phyloP scores from a whole-genome alignment of 179 eudicot genomes.

The Spergularia azorica region DNA sequence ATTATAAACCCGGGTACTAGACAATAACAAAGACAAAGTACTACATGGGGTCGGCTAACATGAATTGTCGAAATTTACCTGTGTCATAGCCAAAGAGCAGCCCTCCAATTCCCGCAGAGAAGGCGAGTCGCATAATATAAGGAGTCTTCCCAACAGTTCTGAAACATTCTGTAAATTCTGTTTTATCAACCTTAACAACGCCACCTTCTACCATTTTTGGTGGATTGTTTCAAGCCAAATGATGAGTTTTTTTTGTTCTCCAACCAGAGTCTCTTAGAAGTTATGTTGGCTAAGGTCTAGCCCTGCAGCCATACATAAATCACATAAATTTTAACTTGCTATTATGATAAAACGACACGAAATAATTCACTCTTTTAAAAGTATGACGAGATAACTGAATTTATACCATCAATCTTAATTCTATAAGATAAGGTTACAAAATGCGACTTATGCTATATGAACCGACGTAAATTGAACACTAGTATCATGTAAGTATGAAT shows the following conservation, averaged over 20 bases:
- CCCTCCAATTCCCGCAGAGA: conserved; percentile 87
- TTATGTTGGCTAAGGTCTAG: neutral
- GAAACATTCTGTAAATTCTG: conserved; percentile 74
- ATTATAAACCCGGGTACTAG: neutral
- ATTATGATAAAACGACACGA: too few species aligned
- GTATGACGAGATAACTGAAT: too few species aligned
- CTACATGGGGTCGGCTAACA: too few species aligned
- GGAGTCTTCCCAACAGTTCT: conserved; percentile 48
- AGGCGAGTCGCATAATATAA: conserved; percentile 73
- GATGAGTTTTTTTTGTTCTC: too few species aligned
- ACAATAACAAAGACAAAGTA: neutral
- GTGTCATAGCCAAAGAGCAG: conserved; percentile 91
- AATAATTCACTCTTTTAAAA: too few species aligned
- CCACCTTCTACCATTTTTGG: conserved; percentile 66
- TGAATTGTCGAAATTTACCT: conserved; percentile 35
- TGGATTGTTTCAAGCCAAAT: neutral
- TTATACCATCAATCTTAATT: too few species aligned
- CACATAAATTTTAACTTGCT: too few species aligned
- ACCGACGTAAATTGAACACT: too few species aligned
- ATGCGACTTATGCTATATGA: too few species aligned
- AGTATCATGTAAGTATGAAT: neutral
- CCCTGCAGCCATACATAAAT: neutral
- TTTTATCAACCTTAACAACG: conserved; percentile 40
- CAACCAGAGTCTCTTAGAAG: neutral
- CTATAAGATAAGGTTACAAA: too few species aligned